These are phyloP conservation scores for Laguncularia racemosa DNA, from an alignment of 345 rosid genomes.

Conservation along the genomic window DNA sequence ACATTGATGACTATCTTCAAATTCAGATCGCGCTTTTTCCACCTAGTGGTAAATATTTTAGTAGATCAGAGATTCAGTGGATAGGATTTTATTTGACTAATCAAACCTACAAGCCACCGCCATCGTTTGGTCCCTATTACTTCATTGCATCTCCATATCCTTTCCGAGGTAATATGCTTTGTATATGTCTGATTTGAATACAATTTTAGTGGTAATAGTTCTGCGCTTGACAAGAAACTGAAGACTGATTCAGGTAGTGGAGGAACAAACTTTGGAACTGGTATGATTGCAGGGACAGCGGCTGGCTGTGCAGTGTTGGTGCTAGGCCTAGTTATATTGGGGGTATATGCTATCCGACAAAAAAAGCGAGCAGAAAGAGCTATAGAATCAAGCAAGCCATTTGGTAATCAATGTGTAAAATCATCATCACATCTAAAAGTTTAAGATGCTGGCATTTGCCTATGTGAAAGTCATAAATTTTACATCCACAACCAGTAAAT, in stretches of 20 bases:
- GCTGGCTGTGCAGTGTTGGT: constrained; percentile 44
- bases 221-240: not conserved
- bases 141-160: constrained; percentile 75
- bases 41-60: constrained; percentile 44
- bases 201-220: not conserved
- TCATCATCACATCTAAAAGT: no score
- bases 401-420: constrained; percentile 40
- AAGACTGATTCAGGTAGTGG: constrained; percentile 11
- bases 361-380: constrained; percentile 95
- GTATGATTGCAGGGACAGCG: constrained; percentile 43
- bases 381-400: constrained; percentile 71
- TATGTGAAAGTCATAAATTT: no score
- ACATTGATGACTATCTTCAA: constrained; percentile 76
- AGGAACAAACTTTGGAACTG: constrained; percentile 36
- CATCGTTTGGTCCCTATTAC: constrained; percentile 71
- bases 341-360: constrained; percentile 73
- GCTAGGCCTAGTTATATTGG: constrained; percentile 59
- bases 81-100: constrained; percentile 70
- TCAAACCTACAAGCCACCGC: constrained; percentile 81
- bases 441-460: no score
- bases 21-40: constrained; percentile 80
- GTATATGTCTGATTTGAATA: not conserved
- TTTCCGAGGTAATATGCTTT: constrained; percentile 52
- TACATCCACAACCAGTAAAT: not conserved
- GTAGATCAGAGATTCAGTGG: constrained; percentile 53